Conservation (phyloP, 2,329 filamentous ascomycete species). For the Tolypocladium cylindrosporum region DNA sequence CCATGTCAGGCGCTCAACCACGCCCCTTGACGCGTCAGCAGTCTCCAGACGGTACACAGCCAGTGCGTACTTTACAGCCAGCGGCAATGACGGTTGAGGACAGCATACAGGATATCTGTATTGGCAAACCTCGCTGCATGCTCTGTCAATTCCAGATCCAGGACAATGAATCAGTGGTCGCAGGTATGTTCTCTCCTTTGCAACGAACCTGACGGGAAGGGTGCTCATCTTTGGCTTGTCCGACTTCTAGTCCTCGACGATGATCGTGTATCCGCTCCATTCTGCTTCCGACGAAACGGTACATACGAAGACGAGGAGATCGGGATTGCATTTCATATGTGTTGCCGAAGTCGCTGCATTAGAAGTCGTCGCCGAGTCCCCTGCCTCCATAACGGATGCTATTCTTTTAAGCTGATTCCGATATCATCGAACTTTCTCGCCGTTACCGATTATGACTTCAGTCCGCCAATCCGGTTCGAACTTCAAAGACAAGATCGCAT, state of each 20-base stretch:
- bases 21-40: neutral
- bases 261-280: neutral
- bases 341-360: neutral
- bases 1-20: neutral
- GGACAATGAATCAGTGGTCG: neutral
- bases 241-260: neutral
- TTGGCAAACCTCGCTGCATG: neutral
- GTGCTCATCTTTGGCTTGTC: neutral
- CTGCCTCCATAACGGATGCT: neutral
- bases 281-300: neutral
- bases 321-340: neutral
- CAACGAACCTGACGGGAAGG: neutral
- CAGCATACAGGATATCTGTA: neutral
- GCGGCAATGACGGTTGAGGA: neutral
- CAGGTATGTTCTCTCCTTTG: neutral
- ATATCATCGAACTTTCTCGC: neutral
- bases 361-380: neutral
- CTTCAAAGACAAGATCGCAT: neutral
- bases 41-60: neutral
- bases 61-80: neutral
- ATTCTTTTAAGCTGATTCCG: neutral
- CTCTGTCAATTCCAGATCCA: slow-evolving; percentile 1
- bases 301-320: neutral
- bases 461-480: neutral
- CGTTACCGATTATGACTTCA: neutral